A percentile compares a stretch with the other conserved stretches of the same genome.
Conservation (phyloP, 2,329 filamentous ascomycete genomes). For the Nemania bipapillata region DNA sequence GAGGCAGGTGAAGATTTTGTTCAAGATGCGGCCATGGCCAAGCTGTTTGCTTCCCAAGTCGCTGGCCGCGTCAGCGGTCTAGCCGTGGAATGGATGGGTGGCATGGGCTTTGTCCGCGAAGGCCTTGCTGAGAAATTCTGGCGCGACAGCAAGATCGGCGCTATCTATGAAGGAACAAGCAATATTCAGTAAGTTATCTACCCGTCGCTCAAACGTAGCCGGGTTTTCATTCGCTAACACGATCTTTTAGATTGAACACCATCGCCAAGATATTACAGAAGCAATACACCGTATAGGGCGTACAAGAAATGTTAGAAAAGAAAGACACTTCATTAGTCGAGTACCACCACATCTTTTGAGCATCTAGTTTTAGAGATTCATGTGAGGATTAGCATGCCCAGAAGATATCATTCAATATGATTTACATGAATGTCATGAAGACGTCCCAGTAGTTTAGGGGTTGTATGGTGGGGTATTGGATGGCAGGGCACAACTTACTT, state of each 20-base stretch:
- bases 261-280: constrained; percentile 72
- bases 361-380: not conserved
- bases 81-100: constrained; percentile 98
- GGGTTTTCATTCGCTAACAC: constrained; percentile 43
- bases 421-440: not conserved
- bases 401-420: not conserved
- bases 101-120: constrained; percentile 98
- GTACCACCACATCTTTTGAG: not conserved
- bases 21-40: constrained; percentile 96
- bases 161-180: constrained; percentile 94
- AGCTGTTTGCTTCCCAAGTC: constrained; percentile 93
- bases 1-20: constrained; percentile 97
- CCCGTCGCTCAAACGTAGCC: not conserved
- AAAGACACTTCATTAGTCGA: not conserved
- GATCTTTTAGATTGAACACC: constrained; percentile 63
- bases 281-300: constrained; percentile 63
- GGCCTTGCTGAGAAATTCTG: constrained; percentile 98
- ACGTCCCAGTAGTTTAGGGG: not conserved
- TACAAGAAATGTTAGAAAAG: not conserved
- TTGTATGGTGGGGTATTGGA: not conserved
- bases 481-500: too few species aligned
- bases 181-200: constrained; percentile 70
- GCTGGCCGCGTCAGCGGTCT: constrained; percentile 85
- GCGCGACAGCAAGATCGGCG: constrained; percentile 97
- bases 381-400: constrained; percentile 1